Conservation (phyloP, 129 eudicot genomes). For the Escallonia herrerae region DNA sequence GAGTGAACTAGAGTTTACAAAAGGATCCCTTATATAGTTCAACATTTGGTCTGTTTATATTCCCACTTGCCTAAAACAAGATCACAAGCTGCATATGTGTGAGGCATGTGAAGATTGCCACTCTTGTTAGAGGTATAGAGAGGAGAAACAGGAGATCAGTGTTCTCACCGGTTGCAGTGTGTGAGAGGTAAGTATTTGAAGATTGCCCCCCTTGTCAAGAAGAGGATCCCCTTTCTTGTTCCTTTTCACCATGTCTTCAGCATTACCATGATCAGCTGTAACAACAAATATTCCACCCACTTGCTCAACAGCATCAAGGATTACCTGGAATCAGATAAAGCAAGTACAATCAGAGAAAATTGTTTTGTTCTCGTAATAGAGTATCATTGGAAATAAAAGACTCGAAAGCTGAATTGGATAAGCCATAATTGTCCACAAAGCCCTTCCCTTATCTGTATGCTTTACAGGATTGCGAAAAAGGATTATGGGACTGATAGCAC, state of each 20-base stretch:
- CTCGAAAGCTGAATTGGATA: too few relatives aligned
- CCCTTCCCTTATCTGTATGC: too few relatives aligned
- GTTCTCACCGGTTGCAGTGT: constrained; percentile 72
- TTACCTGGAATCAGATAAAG: constrained; percentile 43
- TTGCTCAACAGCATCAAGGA: constrained; percentile 87
- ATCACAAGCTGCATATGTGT: too few relatives aligned
- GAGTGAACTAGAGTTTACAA: too few relatives aligned
- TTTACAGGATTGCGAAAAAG: too few relatives aligned
- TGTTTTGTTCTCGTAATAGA: not conserved
- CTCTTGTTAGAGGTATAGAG: too few relatives aligned
- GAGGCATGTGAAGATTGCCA: too few relatives aligned
- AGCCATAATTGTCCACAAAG: too few relatives aligned
- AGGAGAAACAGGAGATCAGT: not conserved
- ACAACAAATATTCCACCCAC: constrained; percentile 90
- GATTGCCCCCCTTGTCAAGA: constrained; percentile 64
- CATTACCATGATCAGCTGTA: constrained; percentile 96
- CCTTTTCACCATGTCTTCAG: constrained; percentile 96
- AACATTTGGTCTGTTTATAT: too few relatives aligned
- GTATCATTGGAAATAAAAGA: not conserved
- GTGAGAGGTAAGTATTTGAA: constrained; percentile 85
- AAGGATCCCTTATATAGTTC: too few relatives aligned
- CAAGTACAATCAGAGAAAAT: not conserved
- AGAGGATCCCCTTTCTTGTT: constrained; percentile 90
- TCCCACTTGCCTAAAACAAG: too few relatives aligned
- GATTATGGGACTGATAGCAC: too few relatives aligned